Evolutionary conservation across 352 stramenopile species (phyloP).

Genomic region (Phytophthora lateralis): DNA sequence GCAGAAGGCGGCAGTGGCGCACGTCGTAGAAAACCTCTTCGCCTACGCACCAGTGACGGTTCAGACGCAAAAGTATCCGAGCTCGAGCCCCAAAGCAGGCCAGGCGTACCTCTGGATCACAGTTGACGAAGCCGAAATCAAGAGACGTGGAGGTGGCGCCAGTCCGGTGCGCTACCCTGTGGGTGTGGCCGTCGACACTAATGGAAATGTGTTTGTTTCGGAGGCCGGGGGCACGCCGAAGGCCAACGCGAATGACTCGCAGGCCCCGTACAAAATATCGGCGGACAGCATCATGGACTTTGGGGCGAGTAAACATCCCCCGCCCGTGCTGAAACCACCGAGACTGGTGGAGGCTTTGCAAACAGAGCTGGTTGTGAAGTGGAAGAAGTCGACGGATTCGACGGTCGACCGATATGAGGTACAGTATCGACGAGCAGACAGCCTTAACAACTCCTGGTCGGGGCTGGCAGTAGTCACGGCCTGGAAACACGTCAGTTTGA

Average conservation of each 20-base stretch:
- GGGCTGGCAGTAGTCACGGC: conserved; percentile 42
- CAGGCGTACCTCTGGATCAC: conserved; percentile 81
- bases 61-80: conserved; percentile 74
- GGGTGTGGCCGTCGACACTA: conserved; percentile 64
- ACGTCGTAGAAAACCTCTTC: conserved; percentile 83
- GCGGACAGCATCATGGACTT: conserved; percentile 66
- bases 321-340: conserved; percentile 41
- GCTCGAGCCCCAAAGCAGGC: conserved; percentile 54
- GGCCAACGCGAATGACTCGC: conserved; percentile 21
- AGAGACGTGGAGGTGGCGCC: conserved; percentile 41
- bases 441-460: conserved; percentile 51
- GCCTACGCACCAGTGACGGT: conserved; percentile 78
- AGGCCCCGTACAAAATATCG: conserved; percentile 59
- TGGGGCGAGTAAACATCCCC: conserved; percentile 41
- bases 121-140: conserved; percentile 71
- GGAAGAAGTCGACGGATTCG: conserved; percentile 64
- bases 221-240: conserved; percentile 36
- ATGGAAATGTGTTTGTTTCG: conserved; percentile 79
- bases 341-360: conserved; percentile 58
- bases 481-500: conserved; percentile 50
- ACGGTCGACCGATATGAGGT: conserved; percentile 80
- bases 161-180: conserved; percentile 70
- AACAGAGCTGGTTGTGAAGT: conserved; percentile 54
- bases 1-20: conserved; percentile 58
- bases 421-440: conserved; percentile 63